Evolutionary conservation across 1,284 basidiomycete genomes (phyloP).

Genomic region (Cronartium quercuum): DNA sequence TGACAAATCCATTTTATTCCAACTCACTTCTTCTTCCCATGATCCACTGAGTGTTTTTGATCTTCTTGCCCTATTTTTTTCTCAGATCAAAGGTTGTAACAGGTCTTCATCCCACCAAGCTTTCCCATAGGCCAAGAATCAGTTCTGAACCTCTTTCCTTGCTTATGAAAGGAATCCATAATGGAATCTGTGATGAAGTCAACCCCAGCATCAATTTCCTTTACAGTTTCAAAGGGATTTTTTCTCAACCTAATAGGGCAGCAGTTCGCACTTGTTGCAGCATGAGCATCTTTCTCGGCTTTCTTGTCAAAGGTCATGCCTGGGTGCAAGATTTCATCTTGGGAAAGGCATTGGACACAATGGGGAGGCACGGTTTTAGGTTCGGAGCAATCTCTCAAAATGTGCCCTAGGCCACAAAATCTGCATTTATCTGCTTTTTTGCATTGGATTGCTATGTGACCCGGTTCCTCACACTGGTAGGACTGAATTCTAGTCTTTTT

Average conservation of each 20-base stretch:
- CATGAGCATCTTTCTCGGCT: not conserved
- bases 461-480: too few species aligned
- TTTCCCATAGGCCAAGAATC: not conserved
- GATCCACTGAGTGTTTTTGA: not conserved
- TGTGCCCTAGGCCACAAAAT: not conserved
- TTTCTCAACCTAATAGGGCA: not conserved
- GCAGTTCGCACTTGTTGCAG: not conserved
- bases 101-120: conserved; percentile 1
- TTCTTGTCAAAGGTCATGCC: not conserved
- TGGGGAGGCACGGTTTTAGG: not conserved
- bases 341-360: not conserved
- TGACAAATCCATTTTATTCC: too few species aligned
- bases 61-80: not conserved
- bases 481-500: not conserved
- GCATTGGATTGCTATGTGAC: not conserved
- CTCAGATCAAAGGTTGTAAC: not conserved
- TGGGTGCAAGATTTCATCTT: not conserved
- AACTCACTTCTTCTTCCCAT: not conserved
- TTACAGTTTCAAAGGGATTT: not conserved
- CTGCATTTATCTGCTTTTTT: not conserved
- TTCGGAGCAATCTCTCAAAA: not conserved
- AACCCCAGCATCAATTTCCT: not conserved
- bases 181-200: not conserved
- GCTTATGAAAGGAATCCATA: not conserved
- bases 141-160: not conserved